Evolutionary conservation across 768 basidiomycete species (phyloP).

Genomic region (Albatrellus ellisii): DNA sequence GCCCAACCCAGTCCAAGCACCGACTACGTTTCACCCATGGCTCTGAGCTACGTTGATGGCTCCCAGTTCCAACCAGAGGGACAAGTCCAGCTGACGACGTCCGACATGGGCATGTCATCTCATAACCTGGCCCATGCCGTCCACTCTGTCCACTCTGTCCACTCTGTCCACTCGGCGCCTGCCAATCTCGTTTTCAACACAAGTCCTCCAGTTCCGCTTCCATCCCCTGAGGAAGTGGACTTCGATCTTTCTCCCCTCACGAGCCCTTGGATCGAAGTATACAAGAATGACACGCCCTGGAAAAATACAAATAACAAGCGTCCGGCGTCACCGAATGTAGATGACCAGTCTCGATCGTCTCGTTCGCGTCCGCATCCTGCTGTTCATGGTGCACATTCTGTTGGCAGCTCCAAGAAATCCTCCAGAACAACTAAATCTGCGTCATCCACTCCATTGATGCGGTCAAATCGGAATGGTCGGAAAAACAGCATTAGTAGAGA

Average conservation of each 20-base stretch:
- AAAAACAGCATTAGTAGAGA: conserved; percentile 23
- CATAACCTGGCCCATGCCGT: conserved; percentile 17
- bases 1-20: conserved; percentile 34
- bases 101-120: conserved; percentile 16
- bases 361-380: conserved; percentile 11
- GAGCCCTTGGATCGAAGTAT: conserved; percentile 67
- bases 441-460: conserved; percentile 11
- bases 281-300: conserved; percentile 23
- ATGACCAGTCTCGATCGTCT: conserved; percentile 7
- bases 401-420: conserved; percentile 4
- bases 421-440: conserved; percentile 12
- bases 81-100: conserved; percentile 9
- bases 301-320: conserved; percentile 5
- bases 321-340: conserved; percentile 10
- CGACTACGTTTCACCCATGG: conserved; percentile 53
- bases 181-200: conserved; percentile 58
- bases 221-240: conserved; percentile 40
- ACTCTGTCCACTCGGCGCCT: conserved; percentile 43
- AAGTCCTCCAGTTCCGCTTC: conserved; percentile 25
- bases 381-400: conserved; percentile 2
- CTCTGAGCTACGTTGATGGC: conserved; percentile 28
- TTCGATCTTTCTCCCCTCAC: conserved; percentile 70
- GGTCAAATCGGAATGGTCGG: conserved; percentile 28
- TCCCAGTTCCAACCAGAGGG: conserved; percentile 16
- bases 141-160: conserved; percentile 16